Evolutionary conservation across 345 rosid genomes (phyloP), one percentile per base, ranked within the genome.

Genomic region (Odontarrhena argentea): DNA sequence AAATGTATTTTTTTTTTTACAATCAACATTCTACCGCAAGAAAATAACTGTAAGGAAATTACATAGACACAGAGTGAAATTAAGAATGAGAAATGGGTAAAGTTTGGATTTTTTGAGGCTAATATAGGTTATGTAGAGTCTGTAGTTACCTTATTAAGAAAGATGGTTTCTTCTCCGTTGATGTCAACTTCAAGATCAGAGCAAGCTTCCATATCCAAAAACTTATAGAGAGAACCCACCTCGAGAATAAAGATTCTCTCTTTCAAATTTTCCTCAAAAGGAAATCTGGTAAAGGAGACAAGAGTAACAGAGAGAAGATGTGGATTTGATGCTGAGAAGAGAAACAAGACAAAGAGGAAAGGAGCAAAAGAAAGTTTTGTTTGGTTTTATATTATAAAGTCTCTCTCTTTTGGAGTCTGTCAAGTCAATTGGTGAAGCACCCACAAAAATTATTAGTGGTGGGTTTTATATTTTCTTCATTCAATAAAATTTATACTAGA

Each of bases 101-200:
- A 74, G 40, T 46, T 67, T 66, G 3, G 4, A 57, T 53, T 25
- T 25, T 60, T 67, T 52, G 3, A 53, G 55, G 2, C 7, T 67
- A 26, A 2, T 13, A 11, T 30, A 63, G 65, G 14, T 52, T 44
- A 55, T 42, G 50, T 14, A 53, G 61, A 18, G 12, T 22, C 15
- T 22, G 64, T 28, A 44, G 28, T 55, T 76, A 90, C 98, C 98
- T 83, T 90, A 78, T 84, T 75, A 35, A 93, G 85, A 77, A 88
- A 59, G 78, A 86, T 83, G 54, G 91, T 85, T 79, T 86, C 92
- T 77, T 85, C 92, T 11, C 96, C 97, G 76, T 93, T 93, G 75
- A 93, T 83, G 79, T 93, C 97, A 18, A 87, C 96, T 79, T 93
- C 85, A 80, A 93, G 95, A 79, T 83, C 86, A 84, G 96, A 89